Percentiles rank a stretch among this genome's conserved stretches.
Evolutionary conservation across 2,329 filamentous ascomycete species (phyloP).

Genomic region (Sporothrix euskadiensis): DNA sequence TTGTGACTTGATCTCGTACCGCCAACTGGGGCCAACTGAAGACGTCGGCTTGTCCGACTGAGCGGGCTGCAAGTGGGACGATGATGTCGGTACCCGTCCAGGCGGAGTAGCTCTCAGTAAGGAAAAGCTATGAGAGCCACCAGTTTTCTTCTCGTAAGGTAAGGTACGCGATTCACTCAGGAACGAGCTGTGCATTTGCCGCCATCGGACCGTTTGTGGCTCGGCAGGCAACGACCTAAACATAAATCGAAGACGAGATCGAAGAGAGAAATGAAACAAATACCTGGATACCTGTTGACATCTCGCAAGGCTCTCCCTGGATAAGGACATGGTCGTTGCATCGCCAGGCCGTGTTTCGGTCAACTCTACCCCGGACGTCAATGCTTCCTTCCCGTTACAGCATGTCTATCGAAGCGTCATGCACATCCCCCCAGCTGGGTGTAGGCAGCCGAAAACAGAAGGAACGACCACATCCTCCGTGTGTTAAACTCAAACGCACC

Average conservation of each 20-base stretch:
- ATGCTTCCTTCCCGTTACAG: conserved; percentile 17
- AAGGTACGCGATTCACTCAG: background rate
- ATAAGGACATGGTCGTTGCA: conserved; percentile 1
- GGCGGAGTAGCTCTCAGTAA: conserved; percentile 3
- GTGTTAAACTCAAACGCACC: conserved; percentile 5
- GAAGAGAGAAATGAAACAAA: background rate
- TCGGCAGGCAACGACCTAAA: conserved; percentile 5
- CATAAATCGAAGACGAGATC: background rate
- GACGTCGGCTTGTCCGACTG: background rate
- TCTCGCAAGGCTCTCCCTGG: background rate
- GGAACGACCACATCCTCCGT: conserved; percentile 2
- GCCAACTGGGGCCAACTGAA: background rate
- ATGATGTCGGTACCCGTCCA: conserved; percentile 5
- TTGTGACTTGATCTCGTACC: background rate
- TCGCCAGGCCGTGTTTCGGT: conserved; percentile 10
- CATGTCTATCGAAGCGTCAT: background rate
- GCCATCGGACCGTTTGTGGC: background rate
- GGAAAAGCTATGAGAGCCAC: background rate
- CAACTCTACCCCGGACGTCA: conserved; percentile 9
- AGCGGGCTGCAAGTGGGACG: conserved; percentile 13
- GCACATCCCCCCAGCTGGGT: background rate
- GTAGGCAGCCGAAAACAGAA: background rate
- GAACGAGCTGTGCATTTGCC: background rate
- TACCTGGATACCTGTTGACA: background rate
- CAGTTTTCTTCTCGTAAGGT: background rate